These are phyloP conservation scores for Neltuma alba DNA, from an alignment of 306 rosid species.

Conservation along the genomic window DNA sequence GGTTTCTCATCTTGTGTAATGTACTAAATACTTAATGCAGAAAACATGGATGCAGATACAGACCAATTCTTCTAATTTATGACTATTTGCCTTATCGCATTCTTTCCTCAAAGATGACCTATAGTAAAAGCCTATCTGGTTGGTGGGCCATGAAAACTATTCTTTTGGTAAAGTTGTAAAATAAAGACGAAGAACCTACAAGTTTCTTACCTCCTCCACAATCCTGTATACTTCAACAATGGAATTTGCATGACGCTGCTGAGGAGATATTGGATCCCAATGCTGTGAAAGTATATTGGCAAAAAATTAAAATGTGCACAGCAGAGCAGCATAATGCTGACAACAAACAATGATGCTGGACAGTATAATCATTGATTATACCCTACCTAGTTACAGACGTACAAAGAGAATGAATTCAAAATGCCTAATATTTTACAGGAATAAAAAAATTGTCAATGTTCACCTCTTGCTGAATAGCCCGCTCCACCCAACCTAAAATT, in stretches of 20 bases:
- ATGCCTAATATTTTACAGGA: slow-evolving; percentile 4
- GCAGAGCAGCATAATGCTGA: slow-evolving; percentile 21
- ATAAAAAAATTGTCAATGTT: slow-evolving; percentile 24
- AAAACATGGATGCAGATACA: slow-evolving; percentile 14
- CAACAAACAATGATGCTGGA: slow-evolving; percentile 18
- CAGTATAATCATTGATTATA: slow-evolving; percentile 6
- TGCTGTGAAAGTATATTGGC: slow-evolving; percentile 55
- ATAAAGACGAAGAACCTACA: slow-evolving; percentile 13
- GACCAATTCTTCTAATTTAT: background rate
- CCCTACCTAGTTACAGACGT: slow-evolving; percentile 18
- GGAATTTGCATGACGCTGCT: slow-evolving; percentile 92
- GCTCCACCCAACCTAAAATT: slow-evolving; percentile 93
- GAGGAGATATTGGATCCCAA: slow-evolving; percentile 95
- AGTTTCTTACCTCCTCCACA: slow-evolving; percentile 85
- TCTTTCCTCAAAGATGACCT: slow-evolving; percentile 4
- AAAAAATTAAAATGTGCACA: slow-evolving; percentile 25
- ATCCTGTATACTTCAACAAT: slow-evolving; percentile 97
- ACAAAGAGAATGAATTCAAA: slow-evolving; percentile 24
- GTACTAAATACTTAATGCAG: background rate
- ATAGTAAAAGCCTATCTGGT: slow-evolving; percentile 1
- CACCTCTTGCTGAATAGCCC: slow-evolving; percentile 93
- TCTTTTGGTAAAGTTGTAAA: slow-evolving; percentile 14
- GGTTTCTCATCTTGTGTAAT: slow-evolving; percentile 3
- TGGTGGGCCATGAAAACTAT: slow-evolving; percentile 19
- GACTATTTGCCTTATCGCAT: background rate